These are phyloP conservation scores for Ramichloridium luteum DNA, from an alignment of 2,329 filamentous ascomycete genomes.

Conservation along the genomic window DNA sequence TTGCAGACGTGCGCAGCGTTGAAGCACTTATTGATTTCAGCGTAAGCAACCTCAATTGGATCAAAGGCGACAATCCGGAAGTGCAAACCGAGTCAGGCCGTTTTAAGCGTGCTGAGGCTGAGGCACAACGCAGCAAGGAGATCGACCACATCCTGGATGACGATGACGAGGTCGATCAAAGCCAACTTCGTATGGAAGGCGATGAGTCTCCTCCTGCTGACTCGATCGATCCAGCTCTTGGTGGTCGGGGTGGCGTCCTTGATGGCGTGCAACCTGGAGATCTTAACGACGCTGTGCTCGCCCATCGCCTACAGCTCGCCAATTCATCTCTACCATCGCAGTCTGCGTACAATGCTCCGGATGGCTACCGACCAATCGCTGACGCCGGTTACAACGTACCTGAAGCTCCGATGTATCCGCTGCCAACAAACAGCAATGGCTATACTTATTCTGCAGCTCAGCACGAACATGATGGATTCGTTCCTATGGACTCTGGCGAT, in stretches of 20 bases:
- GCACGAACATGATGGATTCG: constrained; percentile 12
- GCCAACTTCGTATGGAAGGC: constrained; percentile 27
- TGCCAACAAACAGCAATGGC: constrained; percentile 13
- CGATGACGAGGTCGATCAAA: constrained; percentile 28
- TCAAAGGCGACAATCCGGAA: constrained; percentile 43
- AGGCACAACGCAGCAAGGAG: constrained; percentile 41
- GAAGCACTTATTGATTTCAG: constrained; percentile 86
- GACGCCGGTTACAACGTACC: constrained; percentile 19
- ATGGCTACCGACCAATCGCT: constrained; percentile 23
- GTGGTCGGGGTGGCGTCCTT: too few species aligned
- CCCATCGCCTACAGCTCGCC: constrained; percentile 19
- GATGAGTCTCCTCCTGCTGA: constrained; percentile 29
- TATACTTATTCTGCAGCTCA: constrained; percentile 19
- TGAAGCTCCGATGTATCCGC: constrained; percentile 21
- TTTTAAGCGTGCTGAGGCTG: constrained; percentile 34
- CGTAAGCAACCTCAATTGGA: constrained; percentile 74
- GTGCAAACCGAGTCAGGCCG: constrained; percentile 26
- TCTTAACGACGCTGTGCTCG: constrained; percentile 19
- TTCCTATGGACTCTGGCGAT: too few species aligned
- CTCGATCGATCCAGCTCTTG: constrained; percentile 25
- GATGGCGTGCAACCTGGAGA: constrained; percentile 11
- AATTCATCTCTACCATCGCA: constrained; percentile 18
- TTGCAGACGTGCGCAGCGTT: constrained; percentile 83
- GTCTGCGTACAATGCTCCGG: constrained; percentile 9
- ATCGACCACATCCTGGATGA: constrained; percentile 35